phyloP scores from a whole-genome alignment of 2,329 filamentous ascomycete genomes.

The Hymenoscyphus linearis region DNA sequence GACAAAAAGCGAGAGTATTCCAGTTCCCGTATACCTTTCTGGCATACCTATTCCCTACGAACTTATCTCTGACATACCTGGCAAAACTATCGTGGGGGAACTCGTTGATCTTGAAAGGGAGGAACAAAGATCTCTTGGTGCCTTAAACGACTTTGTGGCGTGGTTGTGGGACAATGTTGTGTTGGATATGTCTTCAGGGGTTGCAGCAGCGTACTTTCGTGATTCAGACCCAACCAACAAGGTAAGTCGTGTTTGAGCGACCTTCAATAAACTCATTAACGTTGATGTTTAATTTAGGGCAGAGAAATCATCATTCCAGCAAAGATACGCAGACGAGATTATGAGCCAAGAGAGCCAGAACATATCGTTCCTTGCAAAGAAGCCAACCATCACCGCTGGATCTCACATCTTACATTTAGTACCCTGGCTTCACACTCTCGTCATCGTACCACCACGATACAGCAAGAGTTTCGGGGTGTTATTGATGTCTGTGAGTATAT shows the following conservation, averaged over 20 bases:
- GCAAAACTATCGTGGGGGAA: not conserved
- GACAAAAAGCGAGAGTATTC: not conserved
- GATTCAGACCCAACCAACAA: not conserved
- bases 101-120: not conserved
- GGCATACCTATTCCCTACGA: no score
- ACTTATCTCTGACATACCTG: not conserved
- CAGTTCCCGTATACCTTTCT: no score
- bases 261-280: not conserved
- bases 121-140: not conserved
- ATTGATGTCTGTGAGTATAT: not conserved
- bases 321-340: not conserved
- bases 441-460: no score
- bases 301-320: not conserved
- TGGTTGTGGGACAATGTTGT: conserved; percentile 4
- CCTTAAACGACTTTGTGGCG: conserved; percentile 1
- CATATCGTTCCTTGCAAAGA: not conserved
- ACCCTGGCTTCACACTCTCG: not conserved
- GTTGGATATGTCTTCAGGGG: not conserved
- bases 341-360: not conserved
- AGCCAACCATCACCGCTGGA: not conserved
- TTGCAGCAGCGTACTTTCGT: not conserved
- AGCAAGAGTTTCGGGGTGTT: not conserved
- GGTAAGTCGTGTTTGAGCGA: not conserved
- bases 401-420: not conserved
- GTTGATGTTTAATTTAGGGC: not conserved